These are phyloP conservation scores for Mycena haematopus DNA, from an alignment of 768 basidiomycete species.

Conservation along the genomic window DNA sequence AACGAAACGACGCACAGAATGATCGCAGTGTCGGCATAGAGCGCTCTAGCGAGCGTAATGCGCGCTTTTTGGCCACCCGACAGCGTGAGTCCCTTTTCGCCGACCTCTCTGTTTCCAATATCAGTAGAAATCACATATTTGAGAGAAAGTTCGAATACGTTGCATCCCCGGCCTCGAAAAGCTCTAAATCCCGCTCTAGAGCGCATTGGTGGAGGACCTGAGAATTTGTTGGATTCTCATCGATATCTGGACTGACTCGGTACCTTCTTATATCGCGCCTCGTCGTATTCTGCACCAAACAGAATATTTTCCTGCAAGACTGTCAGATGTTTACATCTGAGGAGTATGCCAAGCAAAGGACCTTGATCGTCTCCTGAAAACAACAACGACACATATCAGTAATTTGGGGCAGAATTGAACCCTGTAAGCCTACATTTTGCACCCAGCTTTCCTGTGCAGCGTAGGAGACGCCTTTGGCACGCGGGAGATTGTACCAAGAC, in stretches of 20 bases:
- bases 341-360: not conserved
- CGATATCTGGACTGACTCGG: not conserved
- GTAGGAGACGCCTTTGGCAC: conserved; percentile 74
- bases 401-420: not conserved
- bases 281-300: conserved; percentile 80
- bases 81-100: conserved; percentile 60
- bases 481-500: conserved; percentile 75
- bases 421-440: conserved; percentile 53
- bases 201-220: conserved; percentile 74
- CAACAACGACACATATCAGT: not conserved
- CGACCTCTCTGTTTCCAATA: conserved; percentile 41
- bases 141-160: conserved; percentile 54
- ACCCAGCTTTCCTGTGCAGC: conserved; percentile 90
- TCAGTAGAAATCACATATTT: not conserved
- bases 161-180: conserved; percentile 71
- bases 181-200: conserved; percentile 72
- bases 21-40: conserved; percentile 49
- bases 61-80: conserved; percentile 53
- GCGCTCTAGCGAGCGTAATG: conserved; percentile 51
- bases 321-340: not conserved
- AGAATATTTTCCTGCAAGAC: conserved; percentile 72
- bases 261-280: conserved; percentile 73
- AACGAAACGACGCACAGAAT: conserved; percentile 35
- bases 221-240: not conserved
- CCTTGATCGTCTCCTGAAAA: conserved; percentile 65